Base-by-base conservation (phyloP, 768 basidiomycete genomes). In the Pleurotus djamor region DNA sequence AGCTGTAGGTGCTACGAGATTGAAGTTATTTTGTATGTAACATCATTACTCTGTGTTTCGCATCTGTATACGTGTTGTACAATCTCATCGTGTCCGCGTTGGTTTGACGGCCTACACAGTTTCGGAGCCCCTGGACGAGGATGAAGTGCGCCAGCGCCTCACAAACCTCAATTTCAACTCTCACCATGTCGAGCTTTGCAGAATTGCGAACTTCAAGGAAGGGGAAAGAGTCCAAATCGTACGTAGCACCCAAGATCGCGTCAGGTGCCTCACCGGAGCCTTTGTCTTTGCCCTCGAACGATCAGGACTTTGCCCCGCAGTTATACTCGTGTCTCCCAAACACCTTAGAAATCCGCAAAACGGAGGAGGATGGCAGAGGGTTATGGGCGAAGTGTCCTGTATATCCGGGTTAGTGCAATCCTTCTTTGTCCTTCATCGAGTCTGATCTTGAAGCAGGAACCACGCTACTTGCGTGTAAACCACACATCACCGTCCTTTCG, bases 401-500 rank as follows among this genome's bases (percentile, higher is more conserved):
- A 28, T 69, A 65, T 59, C 64, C 78, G 51, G 83, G 83, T 83
- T 41, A 41, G n/a, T 2, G 66, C 59, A 4, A 43, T 13, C 21
- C 21, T 28, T 28, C 21, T 28, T 41, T 56, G 17, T 14, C 36
- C 21, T 10, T 16, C 10, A 52, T 4, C 38, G 17, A 61, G 49
- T 45, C 55, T 7, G 33, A 36, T 21, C 17, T 37, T 33, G 36
- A 48, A 36, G n/a, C 58, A 95, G 93, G 92, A 5, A 76, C 82
- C 17, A 68, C 79, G 0, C 58, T 95, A 9, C 52, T 92, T n/a
- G 72, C 79, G 4, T 65, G 81, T 9, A 77, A 78, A 58, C 92
- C 92, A 0, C 81, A 85, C 57, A 76, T 86, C 21, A 76, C 83
- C 13, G 85, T 83, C 0, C 79, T 96, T 12, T 91, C 92, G 0